Evolutionary conservation across 805 yeast genomes (phyloP).

Genomic region (Myxozyma geophila): DNA sequence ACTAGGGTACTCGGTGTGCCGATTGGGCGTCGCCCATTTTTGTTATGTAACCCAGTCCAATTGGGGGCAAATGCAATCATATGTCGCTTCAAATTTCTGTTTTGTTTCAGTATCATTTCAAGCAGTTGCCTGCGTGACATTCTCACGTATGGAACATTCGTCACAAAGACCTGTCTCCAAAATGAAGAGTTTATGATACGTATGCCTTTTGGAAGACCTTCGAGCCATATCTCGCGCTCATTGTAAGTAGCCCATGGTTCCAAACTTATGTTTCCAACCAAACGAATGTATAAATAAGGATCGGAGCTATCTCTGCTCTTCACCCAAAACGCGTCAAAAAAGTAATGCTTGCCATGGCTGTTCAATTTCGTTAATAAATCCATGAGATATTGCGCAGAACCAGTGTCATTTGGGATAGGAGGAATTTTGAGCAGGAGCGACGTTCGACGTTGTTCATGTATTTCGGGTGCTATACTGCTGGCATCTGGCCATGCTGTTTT

Average conservation of each 20-base stretch:
- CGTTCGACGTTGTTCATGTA: not conserved
- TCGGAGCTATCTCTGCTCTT: not conserved
- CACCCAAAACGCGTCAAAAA: not conserved
- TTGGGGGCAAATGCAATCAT: not conserved
- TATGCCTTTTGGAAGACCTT: not conserved
- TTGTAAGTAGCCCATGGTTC: not conserved
- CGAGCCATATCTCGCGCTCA: not conserved
- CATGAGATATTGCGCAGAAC: not conserved
- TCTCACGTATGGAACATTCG: not conserved
- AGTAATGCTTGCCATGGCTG: constrained; percentile 1
- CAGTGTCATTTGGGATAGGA: not conserved
- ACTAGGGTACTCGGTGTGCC: not conserved
- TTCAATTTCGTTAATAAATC: not conserved
- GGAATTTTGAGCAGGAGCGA: not conserved
- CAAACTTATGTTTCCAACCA: not conserved
- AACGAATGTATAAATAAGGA: not conserved
- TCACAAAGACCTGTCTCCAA: constrained; percentile 3
- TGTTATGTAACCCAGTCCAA: not conserved
- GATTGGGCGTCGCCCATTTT: not conserved
- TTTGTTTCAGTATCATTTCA: not conserved
- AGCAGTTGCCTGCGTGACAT: not conserved
- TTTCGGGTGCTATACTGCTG: too few species aligned
- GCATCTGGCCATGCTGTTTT: too few species aligned
- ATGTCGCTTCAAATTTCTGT: not conserved
- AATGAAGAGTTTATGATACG: not conserved